Evolutionary conservation across 108 stramenopile species (phyloP), one percentile per base, ranked within the genome.

Genomic region (Pseudonitzschia multiseries): DNA sequence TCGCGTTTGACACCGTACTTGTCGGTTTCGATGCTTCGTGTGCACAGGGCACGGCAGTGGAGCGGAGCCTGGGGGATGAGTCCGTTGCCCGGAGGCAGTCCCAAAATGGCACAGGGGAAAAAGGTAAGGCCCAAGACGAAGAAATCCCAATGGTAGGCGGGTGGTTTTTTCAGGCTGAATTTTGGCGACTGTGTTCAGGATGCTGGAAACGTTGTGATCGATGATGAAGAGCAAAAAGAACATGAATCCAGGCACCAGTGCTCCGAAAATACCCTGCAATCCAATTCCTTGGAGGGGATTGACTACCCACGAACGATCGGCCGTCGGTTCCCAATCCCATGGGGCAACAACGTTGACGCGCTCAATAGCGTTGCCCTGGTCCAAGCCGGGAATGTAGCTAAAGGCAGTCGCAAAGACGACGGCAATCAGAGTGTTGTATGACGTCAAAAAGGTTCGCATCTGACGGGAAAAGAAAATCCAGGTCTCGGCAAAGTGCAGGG

Each of bases 61-160:
- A 87, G 71, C 42, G 86, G 86, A 9, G 83, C 83, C 68, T 87
- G 86, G 9, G 86, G 86, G 46, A 82, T 80, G 22, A 87, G 44
- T 4, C 83, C 86, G 68, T 71, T 76, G 17, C 76, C 70, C 29
- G 86, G 83, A 18, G 86, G 86, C 26, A 87, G 66, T 5, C 86
- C 86, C 31, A 87, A 57, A 8, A 87, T 41, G 17, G 80, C 86
- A 33, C 82, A 83, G 20, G 83, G 71, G 63, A 84, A 52, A 50
- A 84, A 75, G 40, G 81, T 79, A 21, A 84, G 28, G 5, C 86
- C 86, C 8, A 87, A 61, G 1, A 84, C 81, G 48, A 87, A 82
- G 54, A 84, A 87, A 52, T 87, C 86, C 83, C 79, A 81, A 67
- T 87, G 81, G 42, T 83, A 87, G 28, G 86, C 83, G 8, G 81